A percentile compares a stretch with the other conserved stretches of the same genome.
Evolutionary conservation across 164 flowering plant genomes (phyloP).

Genomic region (Vitis amurensis): DNA sequence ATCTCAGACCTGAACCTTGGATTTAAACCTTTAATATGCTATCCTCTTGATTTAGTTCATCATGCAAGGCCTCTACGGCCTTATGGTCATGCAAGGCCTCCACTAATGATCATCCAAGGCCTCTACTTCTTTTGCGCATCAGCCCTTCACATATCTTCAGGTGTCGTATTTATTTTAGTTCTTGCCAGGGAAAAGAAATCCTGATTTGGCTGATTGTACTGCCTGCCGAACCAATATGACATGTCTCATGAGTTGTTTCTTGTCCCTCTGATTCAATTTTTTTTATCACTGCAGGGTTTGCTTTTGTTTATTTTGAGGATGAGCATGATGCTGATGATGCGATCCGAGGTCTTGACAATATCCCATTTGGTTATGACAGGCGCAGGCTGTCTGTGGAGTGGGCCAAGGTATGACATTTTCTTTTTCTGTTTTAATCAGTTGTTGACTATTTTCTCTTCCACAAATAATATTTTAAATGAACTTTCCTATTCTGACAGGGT

Average conservation of each 20-base stretch:
- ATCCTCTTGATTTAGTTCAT: constrained; percentile 64
- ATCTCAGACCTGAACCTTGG: constrained; percentile 60
- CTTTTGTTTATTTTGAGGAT: constrained; percentile 92
- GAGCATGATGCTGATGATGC: constrained; percentile 97
- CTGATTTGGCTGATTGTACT: constrained; percentile 29
- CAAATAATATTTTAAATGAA: background rate
- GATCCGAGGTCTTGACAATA: constrained; percentile 69
- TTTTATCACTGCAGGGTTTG: constrained; percentile 66
- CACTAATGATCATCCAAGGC: constrained; percentile 49
- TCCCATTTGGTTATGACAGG: constrained; percentile 75
- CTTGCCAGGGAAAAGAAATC: constrained; percentile 30
- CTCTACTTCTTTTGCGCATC: constrained; percentile 71
- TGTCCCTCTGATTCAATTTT: constrained; percentile 3
- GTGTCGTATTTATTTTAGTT: constrained; percentile 64
- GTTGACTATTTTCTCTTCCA: background rate
- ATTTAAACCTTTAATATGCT: constrained; percentile 41
- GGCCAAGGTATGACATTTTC: constrained; percentile 60
- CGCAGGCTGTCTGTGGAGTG: constrained; percentile 88
- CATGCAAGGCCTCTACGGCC: constrained; percentile 74
- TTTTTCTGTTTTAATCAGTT: background rate
- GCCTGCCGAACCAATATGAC: constrained; percentile 7
- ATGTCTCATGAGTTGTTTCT: background rate
- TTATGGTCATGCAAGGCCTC: constrained; percentile 12
- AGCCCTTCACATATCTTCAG: constrained; percentile 73
- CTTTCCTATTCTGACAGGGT: constrained; percentile 39